phyloP scores from a whole-genome alignment of 2,329 filamentous ascomycete species.

The Xylaria sp. region DNA sequence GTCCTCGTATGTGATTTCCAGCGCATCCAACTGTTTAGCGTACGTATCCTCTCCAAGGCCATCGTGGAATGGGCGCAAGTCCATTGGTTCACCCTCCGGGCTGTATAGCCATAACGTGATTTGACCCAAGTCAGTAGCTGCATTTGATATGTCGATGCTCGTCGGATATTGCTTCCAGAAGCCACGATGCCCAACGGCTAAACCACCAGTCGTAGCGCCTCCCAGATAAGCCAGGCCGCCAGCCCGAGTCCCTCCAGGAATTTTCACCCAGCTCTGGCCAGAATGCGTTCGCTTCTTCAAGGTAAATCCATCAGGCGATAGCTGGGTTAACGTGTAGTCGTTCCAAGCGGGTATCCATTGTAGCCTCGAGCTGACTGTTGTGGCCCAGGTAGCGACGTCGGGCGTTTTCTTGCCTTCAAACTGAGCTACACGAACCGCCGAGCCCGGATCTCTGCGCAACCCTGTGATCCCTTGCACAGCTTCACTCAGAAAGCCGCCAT shows the following conservation, averaged over 20 bases:
- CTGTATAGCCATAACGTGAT: constrained; percentile 72
- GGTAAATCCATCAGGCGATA: constrained; percentile 70
- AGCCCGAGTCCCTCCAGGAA: constrained; percentile 66
- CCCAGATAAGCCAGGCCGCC: constrained; percentile 69
- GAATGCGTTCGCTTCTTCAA: constrained; percentile 69
- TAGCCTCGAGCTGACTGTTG: constrained; percentile 57
- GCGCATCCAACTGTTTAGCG: constrained; percentile 66
- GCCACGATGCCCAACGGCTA: constrained; percentile 67
- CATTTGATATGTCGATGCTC: constrained; percentile 65
- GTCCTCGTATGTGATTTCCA: constrained; percentile 73
- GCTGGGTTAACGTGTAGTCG: constrained; percentile 66
- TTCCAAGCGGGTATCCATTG: constrained; percentile 69
- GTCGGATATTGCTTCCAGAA: constrained; percentile 74
- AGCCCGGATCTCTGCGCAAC: constrained; percentile 65
- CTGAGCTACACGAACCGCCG: constrained; percentile 60
- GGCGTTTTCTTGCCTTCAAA: constrained; percentile 59
- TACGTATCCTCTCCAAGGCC: constrained; percentile 67
- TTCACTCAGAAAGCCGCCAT: constrained; percentile 67
- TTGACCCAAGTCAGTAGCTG: constrained; percentile 60
- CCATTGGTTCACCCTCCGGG: constrained; percentile 65
- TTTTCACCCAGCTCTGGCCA: constrained; percentile 68
- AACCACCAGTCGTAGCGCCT: constrained; percentile 65
- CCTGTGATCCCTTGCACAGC: constrained; percentile 70
- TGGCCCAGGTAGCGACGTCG: constrained; percentile 59
- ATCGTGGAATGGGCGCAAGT: constrained; percentile 68